These are phyloP conservation scores for Botrytis porri DNA, from an alignment of 2,329 filamentous ascomycete species.

Conservation along the genomic window DNA sequence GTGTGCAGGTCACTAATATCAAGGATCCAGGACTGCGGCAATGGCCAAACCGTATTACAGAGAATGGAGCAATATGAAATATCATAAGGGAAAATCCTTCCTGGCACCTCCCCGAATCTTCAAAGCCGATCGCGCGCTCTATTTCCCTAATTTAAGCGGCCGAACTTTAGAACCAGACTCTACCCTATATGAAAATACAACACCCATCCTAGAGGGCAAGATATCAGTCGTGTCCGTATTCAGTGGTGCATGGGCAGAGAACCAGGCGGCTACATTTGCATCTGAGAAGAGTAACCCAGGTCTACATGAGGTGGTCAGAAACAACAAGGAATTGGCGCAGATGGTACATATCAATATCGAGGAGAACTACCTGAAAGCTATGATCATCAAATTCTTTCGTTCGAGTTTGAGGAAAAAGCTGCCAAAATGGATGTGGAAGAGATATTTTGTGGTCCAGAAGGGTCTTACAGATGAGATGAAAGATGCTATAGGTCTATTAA, in stretches of 20 bases:
- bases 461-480: conserved; percentile 60
- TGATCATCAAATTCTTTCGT: conserved; percentile 56
- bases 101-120: conserved; percentile 81
- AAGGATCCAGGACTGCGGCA: conserved; percentile 59
- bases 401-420: conserved; percentile 50
- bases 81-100: conserved; percentile 90
- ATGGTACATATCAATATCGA: conserved; percentile 86
- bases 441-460: conserved; percentile 59
- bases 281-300: conserved; percentile 63
- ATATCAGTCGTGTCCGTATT: conserved; percentile 79
- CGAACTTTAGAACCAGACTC: conserved; percentile 64
- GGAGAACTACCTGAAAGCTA: conserved; percentile 68
- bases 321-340: conserved; percentile 59
- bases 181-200: conserved; percentile 60
- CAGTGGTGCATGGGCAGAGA: conserved; percentile 80
- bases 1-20: conserved; percentile 15
- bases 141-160: conserved; percentile 89
- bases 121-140: conserved; percentile 75
- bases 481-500: conserved; percentile 68
- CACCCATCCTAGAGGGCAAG: conserved; percentile 67
- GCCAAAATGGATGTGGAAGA: conserved; percentile 52
- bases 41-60: conserved; percentile 89
- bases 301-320: conserved; percentile 60
- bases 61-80: conserved; percentile 83
- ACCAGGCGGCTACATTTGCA: conserved; percentile 72